These are phyloP conservation scores for Suhomyces sp. DNA, from an alignment of 805 yeast genomes.

Conservation along the genomic window DNA sequence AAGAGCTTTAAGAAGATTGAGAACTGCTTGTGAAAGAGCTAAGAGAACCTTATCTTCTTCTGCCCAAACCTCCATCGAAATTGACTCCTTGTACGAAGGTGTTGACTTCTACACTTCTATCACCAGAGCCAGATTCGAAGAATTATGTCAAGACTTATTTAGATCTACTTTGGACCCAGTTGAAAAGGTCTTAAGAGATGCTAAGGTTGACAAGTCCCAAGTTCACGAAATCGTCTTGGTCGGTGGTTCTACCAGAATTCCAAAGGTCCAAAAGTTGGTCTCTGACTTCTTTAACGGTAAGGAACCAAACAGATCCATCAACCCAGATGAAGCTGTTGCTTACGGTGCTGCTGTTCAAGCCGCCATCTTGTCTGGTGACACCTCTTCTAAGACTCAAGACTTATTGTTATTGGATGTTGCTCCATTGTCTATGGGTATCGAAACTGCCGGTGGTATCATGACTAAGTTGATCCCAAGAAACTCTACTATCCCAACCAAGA, in stretches of 20 bases:
- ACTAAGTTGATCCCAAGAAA: conserved; percentile 97
- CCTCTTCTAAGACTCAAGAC: conserved; percentile 95
- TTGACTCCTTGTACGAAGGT: conserved; percentile 94
- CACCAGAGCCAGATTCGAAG: conserved; percentile 98
- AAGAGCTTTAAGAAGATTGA: conserved; percentile 96
- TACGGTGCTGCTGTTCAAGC: conserved; percentile 99
- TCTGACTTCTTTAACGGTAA: conserved; percentile 97
- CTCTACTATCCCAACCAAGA: conserved; percentile 96
- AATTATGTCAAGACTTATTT: conserved; percentile 89
- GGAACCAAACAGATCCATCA: conserved; percentile 94
- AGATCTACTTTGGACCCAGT: conserved; percentile 94
- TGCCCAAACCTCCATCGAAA: conserved; percentile 92
- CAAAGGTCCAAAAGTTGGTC: conserved; percentile 92
- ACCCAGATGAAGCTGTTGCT: conserved; percentile 99
- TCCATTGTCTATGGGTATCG: conserved; percentile 95
- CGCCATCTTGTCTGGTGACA: conserved; percentile 93
- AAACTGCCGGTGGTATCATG: conserved; percentile 99
- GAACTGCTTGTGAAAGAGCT: conserved; percentile 99
- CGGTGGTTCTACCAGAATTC: conserved; percentile 98
- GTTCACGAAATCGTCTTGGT: conserved; percentile 92
- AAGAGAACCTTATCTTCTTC: conserved; percentile 97
- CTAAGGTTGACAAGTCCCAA: conserved; percentile 84
- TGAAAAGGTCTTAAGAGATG: conserved; percentile 88
- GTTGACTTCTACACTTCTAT: conserved; percentile 93
- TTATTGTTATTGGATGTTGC: conserved; percentile 93